A percentile compares a stretch with the other conserved stretches of the same genome.
Evolutionary conservation across 1,139 yeast species (phyloP).

Genomic region (Suhomyces bribrorum): DNA sequence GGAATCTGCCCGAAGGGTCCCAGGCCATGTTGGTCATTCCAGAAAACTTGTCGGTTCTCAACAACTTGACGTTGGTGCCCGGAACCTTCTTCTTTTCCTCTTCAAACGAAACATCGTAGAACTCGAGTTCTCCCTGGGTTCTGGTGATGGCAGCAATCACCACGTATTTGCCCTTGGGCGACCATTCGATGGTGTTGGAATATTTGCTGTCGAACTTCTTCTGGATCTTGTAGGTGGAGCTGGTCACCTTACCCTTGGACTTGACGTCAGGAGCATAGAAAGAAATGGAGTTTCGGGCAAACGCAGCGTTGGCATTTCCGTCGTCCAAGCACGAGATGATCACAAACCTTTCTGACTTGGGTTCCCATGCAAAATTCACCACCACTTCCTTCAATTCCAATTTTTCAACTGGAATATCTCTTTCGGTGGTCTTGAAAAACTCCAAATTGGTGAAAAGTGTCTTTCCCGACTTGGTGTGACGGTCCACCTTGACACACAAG

Average conservation of each 20-base stretch:
- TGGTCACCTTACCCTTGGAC: slow-evolving; percentile 27
- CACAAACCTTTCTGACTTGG: slow-evolving; percentile 83
- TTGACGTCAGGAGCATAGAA: slow-evolving; percentile 77
- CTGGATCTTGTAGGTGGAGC: slow-evolving; percentile 36
- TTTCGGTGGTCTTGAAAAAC: slow-evolving; percentile 83
- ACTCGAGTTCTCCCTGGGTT: slow-evolving; percentile 70
- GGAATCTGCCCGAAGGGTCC: slow-evolving; percentile 95
- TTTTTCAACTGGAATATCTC: slow-evolving; percentile 92
- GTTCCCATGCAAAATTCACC: slow-evolving; percentile 93
- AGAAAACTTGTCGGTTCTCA: slow-evolving; percentile 63
- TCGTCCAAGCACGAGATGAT: slow-evolving; percentile 69
- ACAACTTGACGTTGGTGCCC: slow-evolving; percentile 60
- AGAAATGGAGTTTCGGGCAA: slow-evolving; percentile 69
- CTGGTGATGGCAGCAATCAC: slow-evolving; percentile 73
- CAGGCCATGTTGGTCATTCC: slow-evolving; percentile 87
- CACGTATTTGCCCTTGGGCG: slow-evolving; percentile 91
- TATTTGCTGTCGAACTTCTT: slow-evolving; percentile 62
- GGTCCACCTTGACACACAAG: slow-evolving; percentile 92
- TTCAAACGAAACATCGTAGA: slow-evolving; percentile 75
- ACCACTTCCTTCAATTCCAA: slow-evolving; percentile 91
- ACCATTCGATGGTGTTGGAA: slow-evolving; percentile 79
- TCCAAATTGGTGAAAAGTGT: slow-evolving; percentile 90
- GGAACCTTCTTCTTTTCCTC: slow-evolving; percentile 52
- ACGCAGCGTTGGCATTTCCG: slow-evolving; percentile 64
- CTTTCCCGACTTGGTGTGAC: slow-evolving; percentile 95